Evolutionary conservation across 805 yeast genomes (phyloP).

Genomic region (Nakazawaea ambrosiae): DNA sequence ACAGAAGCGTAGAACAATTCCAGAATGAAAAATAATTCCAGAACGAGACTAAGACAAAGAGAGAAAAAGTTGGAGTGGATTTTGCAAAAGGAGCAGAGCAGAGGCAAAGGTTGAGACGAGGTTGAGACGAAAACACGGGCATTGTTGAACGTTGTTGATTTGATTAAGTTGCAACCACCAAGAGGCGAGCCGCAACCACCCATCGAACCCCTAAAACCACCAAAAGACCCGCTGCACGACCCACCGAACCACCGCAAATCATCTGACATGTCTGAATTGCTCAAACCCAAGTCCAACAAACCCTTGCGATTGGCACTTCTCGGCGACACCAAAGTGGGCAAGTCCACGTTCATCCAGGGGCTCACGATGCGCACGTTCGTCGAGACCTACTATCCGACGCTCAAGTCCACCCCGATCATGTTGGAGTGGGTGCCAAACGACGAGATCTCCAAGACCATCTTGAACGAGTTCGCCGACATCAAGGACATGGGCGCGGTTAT

Average conservation of each 20-base stretch:
- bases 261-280: neutral
- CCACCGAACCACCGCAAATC: too few species aligned
- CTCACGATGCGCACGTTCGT: slow-evolving; percentile 41
- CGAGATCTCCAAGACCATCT: slow-evolving; percentile 29
- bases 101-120: too few species aligned
- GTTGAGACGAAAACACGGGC: too few species aligned
- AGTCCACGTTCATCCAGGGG: slow-evolving; percentile 48
- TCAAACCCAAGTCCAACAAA: slow-evolving; percentile 13
- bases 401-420: slow-evolving; percentile 50
- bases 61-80: neutral
- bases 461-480: slow-evolving; percentile 40
- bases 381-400: slow-evolving; percentile 73
- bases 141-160: too few species aligned
- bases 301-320: slow-evolving; percentile 55
- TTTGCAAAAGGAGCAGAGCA: too few species aligned
- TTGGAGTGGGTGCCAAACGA: slow-evolving; percentile 44
- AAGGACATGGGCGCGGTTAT: slow-evolving; percentile 29
- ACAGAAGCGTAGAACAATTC: too few species aligned
- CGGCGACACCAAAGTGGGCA: slow-evolving; percentile 56
- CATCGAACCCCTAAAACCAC: too few species aligned
- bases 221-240: too few species aligned
- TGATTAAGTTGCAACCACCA: too few species aligned
- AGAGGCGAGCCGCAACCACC: too few species aligned
- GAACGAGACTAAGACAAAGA: neutral
- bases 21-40: neutral